phyloP scores from a whole-genome alignment of 192 early-diverging fungal species.

The Diversispora epigaea region DNA sequence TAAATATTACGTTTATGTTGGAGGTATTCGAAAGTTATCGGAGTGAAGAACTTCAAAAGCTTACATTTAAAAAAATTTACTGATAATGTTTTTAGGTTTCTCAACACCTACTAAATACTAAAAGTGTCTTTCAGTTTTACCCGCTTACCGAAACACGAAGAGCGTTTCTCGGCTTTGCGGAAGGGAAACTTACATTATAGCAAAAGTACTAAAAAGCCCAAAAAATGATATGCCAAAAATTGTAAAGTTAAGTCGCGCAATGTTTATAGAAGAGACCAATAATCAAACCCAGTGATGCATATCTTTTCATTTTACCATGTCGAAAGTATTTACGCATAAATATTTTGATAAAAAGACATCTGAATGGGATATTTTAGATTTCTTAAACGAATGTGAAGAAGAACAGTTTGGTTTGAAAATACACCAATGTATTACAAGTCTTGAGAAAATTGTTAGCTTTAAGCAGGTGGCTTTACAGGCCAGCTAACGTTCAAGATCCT shows the following conservation, averaged over 20 bases:
- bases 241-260: conserved; percentile 13
- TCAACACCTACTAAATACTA: conserved; percentile 7
- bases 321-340: background rate
- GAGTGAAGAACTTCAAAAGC: no score
- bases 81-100: conserved; percentile 22
- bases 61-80: no score
- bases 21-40: no score
- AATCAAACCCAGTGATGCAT: conserved; percentile 28
- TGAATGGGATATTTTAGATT: conserved; percentile 18
- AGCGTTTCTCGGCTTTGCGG: conserved; percentile 26
- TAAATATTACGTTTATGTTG: no score
- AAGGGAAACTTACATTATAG: background rate
- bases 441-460: background rate
- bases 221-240: conserved; percentile 18
- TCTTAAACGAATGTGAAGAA: conserved; percentile 25
- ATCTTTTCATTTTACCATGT: conserved; percentile 36
- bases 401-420: background rate
- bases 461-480: background rate
- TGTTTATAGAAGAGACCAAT: no score
- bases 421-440: background rate
- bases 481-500: conserved; percentile 5
- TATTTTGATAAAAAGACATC: conserved; percentile 18
- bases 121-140: conserved; percentile 1
- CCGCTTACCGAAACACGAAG: conserved; percentile 21
- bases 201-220: conserved; percentile 6